Percentiles rank a stretch among this genome's conserved stretches.
Conservation (phyloP, 495 filamentous ascomycete species). For the Penicillium odoratum region DNA sequence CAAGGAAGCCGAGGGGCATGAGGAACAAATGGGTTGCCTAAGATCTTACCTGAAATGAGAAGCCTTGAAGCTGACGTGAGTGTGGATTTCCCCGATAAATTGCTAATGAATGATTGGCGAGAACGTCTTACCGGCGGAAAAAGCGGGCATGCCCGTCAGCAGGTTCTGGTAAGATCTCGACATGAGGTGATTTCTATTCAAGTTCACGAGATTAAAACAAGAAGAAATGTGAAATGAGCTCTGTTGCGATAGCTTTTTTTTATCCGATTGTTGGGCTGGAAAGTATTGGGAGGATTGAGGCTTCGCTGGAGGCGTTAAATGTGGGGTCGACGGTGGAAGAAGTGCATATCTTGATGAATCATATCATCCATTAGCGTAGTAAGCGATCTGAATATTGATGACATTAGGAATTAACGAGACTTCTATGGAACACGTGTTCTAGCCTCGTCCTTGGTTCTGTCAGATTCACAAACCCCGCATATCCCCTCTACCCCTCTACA, state of each 20-base stretch:
- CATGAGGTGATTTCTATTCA: constrained; percentile 50
- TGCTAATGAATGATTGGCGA: no score
- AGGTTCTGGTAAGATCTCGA: background rate
- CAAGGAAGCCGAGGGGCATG: no score
- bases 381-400: constrained; percentile 13
- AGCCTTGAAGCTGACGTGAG: no score
- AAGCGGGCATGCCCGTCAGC: background rate
- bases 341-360: constrained; percentile 58
- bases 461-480: background rate
- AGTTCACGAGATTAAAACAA: constrained; percentile 58
- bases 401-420: background rate
- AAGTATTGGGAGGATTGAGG: constrained; percentile 55
- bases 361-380: constrained; percentile 44
- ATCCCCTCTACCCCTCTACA: background rate
- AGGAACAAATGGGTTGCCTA: no score
- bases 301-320: constrained; percentile 47
- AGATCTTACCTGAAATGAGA: no score
- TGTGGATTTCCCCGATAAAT: no score
- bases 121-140: no score
- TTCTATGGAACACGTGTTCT: background rate
- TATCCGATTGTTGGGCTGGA: constrained; percentile 64
- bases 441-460: background rate
- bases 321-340: constrained; percentile 57
- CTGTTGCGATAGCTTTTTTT: constrained; percentile 64
- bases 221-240: constrained; percentile 56